Evolutionary conservation across 148 eudicot species (phyloP), one percentile per base, ranked within the genome.

Genomic region (Rhododendron ferrugineum): DNA sequence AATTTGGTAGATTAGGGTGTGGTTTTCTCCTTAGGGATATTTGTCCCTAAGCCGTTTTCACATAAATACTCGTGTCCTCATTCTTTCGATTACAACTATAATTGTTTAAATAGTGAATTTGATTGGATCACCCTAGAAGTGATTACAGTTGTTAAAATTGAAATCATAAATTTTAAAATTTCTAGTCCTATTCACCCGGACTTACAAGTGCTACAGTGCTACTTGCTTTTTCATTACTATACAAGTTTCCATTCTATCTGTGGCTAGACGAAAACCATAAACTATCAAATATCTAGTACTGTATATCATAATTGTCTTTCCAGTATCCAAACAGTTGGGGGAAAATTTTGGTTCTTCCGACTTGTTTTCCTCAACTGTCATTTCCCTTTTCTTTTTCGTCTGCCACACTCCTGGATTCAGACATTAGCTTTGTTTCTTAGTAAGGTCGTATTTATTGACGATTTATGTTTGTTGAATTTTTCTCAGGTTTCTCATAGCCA

Each of bases 401-500:
- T 1, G 64, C 64, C n/a, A 15, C n/a, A 58, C 62, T 58, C n/a
- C 3, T 22, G 9, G 11, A 62, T 62, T 62, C 70, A 62, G 11
- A 23, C 70, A n/a, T n/a, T 23, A 8, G 30, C 3, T 0, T 60
- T 1, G 26, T 23, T 60, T 60, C 11, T 22, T 22, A 18, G 64
- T 58, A 58, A 20, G 72, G 14, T 10, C 4, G 6, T 6, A 40
- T 40, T 11, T 26, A 23, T 74, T 34, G 5, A 56, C 8, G 77
- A 34, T 80, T 34, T 76, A 60, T 81, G 15, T 37, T 70, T 66
- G 4, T 1, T 50, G 60, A 30, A 30, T 79, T 77, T 85, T 60
- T 36, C 75, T 46, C 94, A 95, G 97, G 93, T 95, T 94, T 88
- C 91, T 95, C 28, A 5, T 84, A 20, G 86, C 90, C 9, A 91